phyloP scores from a whole-genome alignment of 768 basidiomycete species.

The Hygrocybe coccinea region DNA sequence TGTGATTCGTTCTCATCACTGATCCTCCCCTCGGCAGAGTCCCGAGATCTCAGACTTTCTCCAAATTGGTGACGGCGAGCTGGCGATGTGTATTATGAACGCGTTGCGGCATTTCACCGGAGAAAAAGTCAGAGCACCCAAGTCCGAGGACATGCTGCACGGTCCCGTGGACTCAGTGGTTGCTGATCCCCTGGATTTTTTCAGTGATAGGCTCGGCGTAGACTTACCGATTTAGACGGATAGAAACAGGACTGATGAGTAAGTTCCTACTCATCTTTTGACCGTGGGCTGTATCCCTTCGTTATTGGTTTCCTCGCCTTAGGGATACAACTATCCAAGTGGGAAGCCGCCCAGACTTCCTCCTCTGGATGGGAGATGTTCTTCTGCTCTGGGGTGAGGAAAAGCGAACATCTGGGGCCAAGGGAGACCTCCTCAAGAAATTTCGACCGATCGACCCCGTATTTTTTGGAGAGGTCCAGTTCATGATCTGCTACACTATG shows the following conservation, averaged over 20 bases:
- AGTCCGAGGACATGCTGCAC: slow-evolving; percentile 4
- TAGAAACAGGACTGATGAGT: slow-evolving; percentile 3
- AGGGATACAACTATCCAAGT: neutral
- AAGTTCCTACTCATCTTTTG: neutral
- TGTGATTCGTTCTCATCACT: neutral
- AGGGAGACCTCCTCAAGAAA: neutral
- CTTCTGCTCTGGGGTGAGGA: slow-evolving; percentile 7
- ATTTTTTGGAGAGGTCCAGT: neutral
- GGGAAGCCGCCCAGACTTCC: slow-evolving; percentile 4
- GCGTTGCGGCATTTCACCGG: neutral
- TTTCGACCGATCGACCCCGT: neutral
- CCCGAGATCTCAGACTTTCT: neutral
- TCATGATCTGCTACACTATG: slow-evolving; percentile 4
- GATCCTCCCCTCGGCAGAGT: neutral
- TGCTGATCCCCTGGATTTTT: neutral
- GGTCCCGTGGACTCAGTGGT: neutral
- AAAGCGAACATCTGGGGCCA: neutral
- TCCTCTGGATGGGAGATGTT: slow-evolving; percentile 5
- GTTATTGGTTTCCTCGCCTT: neutral
- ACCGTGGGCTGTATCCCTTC: neutral
- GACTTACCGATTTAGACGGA: neutral
- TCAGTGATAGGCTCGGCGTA: neutral
- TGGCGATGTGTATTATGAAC: neutral
- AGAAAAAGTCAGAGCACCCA: neutral
- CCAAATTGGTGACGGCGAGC: neutral